Conservation (phyloP, 2,329 filamentous ascomycete species). For the Colletotrichum tabaci region DNA sequence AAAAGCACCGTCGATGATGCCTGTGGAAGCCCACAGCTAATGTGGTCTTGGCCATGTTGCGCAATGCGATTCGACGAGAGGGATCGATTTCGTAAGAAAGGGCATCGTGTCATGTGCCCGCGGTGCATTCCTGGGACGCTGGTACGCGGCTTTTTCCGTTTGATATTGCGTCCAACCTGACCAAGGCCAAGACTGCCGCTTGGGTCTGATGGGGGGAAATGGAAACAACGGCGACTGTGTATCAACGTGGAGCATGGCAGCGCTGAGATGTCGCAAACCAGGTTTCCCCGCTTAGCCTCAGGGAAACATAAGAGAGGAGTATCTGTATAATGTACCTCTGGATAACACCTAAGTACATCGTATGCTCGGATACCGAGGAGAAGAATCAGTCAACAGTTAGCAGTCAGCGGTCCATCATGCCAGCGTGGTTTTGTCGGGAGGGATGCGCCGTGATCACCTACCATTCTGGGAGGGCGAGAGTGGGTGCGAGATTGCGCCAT, state of each 20-base stretch:
- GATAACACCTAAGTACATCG: too few relatives aligned
- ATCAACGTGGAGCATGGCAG: constrained; percentile 5
- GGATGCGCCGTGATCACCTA: constrained; percentile 35
- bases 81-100: not conserved
- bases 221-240: not conserved
- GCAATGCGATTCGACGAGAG: constrained; percentile 20
- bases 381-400: constrained; percentile 5
- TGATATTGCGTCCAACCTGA: not conserved
- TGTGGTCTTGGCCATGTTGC: constrained; percentile 13
- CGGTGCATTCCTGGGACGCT: constrained; percentile 14
- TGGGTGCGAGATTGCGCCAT: constrained; percentile 35
- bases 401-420: not conserved
- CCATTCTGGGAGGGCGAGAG: constrained; percentile 22
- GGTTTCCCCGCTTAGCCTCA: not conserved
- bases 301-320: not conserved
- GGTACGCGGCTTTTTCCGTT: constrained; percentile 14
- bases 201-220: not conserved
- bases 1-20: constrained; percentile 25
- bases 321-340: too few relatives aligned
- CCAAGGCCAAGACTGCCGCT: not conserved
- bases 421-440: not conserved
- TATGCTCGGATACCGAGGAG: too few relatives aligned
- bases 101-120: constrained; percentile 25
- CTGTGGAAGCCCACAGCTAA: constrained; percentile 7
- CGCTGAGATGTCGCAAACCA: not conserved